phyloP scores from a whole-genome alignment of 1,139 yeast species.

The Zhuliangozyma parablackwelliae region DNA sequence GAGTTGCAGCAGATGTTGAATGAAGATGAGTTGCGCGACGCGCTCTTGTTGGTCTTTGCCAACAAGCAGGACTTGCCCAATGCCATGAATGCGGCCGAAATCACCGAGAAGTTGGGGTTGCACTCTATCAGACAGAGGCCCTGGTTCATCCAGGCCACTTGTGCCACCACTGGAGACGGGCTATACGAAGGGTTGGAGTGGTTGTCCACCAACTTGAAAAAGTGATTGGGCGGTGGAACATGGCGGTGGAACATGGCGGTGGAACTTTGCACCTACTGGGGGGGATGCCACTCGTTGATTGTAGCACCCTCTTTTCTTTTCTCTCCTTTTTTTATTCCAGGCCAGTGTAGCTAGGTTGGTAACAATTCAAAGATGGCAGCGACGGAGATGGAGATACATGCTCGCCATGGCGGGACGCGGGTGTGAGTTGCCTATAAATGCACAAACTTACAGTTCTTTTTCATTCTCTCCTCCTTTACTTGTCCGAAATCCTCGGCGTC shows the following conservation, averaged over 20 bases:
- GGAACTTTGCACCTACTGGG: neutral
- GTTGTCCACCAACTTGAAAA: conserved; percentile 35
- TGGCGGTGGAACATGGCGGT: neutral
- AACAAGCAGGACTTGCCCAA: conserved; percentile 40
- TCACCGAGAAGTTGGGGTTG: conserved; percentile 39
- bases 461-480: no score
- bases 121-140: conserved; percentile 38
- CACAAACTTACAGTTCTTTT: no score
- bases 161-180: conserved; percentile 40
- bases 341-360: neutral
- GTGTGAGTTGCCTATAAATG: no score
- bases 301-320: neutral
- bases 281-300: neutral
- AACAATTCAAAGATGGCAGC: no score
- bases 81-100: conserved; percentile 41
- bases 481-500: no score
- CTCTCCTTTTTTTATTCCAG: neutral
- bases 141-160: conserved; percentile 38
- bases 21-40: conserved; percentile 38
- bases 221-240: conserved; percentile 5
- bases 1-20: conserved; percentile 39
- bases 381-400: no score
- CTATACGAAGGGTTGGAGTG: conserved; percentile 40
- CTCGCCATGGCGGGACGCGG: no score
- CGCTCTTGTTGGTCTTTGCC: conserved; percentile 35